Evolutionary conservation across 352 stramenopile species (phyloP), one percentile per base, ranked within the genome.

Genomic region (Phytophthora niederhauseri): DNA sequence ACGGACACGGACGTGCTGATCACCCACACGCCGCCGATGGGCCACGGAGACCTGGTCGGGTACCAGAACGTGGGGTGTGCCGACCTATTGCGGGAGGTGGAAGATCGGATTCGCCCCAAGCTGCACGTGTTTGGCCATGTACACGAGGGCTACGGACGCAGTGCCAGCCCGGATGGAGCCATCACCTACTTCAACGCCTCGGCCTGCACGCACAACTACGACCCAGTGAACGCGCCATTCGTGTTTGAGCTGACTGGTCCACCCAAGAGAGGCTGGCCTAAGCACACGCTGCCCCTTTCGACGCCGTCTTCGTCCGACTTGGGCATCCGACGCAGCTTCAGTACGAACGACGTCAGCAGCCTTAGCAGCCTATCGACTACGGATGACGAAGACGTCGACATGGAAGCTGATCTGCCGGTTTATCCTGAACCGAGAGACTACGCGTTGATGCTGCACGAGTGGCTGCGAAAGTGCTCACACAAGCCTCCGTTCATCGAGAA

Each of bases 61-160:
- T 73, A 78, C 19, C 58, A 84, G 41, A 70, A 73, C 48, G 88
- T 92, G 26, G 93, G 93, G 28, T 96, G 89, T 64, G 77, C 79
- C 11, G 86, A 96, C 61, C 66, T 98, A 17, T 52, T 95, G 26
- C 34, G 57, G 4, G 76, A 95, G 55, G 80, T 98, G 41, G 79
- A 92, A 53, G 61, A 68, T 4, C 72, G 88, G 20, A 78, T 97
- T 53, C 76, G 75, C 43, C 91, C 91, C 15, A 76, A 81, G 41
- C 75, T 95, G 51, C 86, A 97, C 66, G 84, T 98, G 9, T 98
- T 97, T 75, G 93, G 93, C 2, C 93, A 98, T 59, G 92, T 98
- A 52, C 93, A 97, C 61, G 87, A 97, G 75, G 85, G 82, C 34
- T 93, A 95, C 65, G 93, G 93, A 41, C 68, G 72, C 11, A 89